Percentiles rank a stretch among this genome's conserved stretches.
These are phyloP conservation scores for Olyra latifolia DNA, from an alignment of 176 grass and related monocot genomes.

Conservation along the genomic window DNA sequence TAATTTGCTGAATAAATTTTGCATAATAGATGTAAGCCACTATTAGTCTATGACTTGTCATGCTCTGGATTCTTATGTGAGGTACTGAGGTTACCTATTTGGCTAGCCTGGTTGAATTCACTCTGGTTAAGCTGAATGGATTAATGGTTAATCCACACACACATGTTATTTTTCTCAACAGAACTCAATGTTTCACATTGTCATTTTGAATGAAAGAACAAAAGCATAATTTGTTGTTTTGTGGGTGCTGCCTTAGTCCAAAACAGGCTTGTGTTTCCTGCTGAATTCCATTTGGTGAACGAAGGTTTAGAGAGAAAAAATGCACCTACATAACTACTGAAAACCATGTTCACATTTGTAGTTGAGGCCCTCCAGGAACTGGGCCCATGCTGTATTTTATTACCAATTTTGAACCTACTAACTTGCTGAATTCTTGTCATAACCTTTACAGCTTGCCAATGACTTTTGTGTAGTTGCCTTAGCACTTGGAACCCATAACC, in stretches of 20 bases:
- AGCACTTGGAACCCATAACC: neutral
- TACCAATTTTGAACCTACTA: neutral
- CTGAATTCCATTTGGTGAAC: neutral
- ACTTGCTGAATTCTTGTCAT: neutral
- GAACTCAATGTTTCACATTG: neutral
- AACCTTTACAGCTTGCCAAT: neutral
- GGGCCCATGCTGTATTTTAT: neutral
- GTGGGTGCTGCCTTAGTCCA: neutral
- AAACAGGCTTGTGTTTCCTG: neutral
- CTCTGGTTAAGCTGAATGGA: neutral
- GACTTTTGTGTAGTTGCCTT: slow-evolving; percentile 12
- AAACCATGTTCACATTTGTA: neutral
- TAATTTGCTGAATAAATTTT: neutral
- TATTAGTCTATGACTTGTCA: neutral
- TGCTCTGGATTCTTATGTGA: neutral
- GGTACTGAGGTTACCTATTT: slow-evolving; percentile 1
- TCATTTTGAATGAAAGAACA: slow-evolving; percentile 12
- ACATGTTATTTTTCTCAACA: neutral
- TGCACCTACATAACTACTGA: neutral
- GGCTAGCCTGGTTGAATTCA: neutral
- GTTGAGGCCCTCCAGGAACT: neutral
- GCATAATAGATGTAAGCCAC: neutral
- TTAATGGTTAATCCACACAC: neutral
- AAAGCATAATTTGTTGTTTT: neutral
- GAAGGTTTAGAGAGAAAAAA: neutral